Evolutionary conservation across 2,329 filamentous ascomycete genomes (phyloP).

Genomic region (Penicillium sp.): DNA sequence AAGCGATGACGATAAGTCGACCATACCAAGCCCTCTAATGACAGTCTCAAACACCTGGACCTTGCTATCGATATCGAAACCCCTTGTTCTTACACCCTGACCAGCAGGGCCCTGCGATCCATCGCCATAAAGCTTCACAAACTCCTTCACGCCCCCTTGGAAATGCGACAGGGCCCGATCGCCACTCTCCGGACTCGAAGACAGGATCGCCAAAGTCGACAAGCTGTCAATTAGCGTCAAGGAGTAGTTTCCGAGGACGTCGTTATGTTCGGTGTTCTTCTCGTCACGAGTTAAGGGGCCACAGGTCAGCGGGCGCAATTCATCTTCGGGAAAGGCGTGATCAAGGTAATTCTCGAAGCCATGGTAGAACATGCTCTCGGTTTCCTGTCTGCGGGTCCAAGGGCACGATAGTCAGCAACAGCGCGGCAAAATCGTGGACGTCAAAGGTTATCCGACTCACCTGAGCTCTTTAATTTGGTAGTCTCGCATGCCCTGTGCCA

Average conservation of each 20-base stretch:
- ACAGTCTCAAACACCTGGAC: constrained; percentile 99
- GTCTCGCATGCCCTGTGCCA: constrained; percentile 41
- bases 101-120: constrained; percentile 71
- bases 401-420: constrained; percentile 2
- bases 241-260: constrained; percentile 96
- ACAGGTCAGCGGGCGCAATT: constrained; percentile 86
- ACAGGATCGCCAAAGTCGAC: constrained; percentile 89
- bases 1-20: not conserved
- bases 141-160: constrained; percentile 74
- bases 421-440: not conserved
- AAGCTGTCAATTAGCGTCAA: constrained; percentile 93
- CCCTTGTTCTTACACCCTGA: constrained; percentile 72
- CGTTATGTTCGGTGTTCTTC: constrained; percentile 84
- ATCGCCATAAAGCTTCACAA: constrained; percentile 86
- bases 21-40: constrained; percentile 71
- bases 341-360: constrained; percentile 94
- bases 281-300: constrained; percentile 81
- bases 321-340: constrained; percentile 94
- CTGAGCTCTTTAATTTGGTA: constrained; percentile 41
- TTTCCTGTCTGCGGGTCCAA: constrained; percentile 43
- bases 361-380: constrained; percentile 86
- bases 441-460: constrained; percentile 22
- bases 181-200: constrained; percentile 63
- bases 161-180: constrained; percentile 72
- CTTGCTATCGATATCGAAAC: constrained; percentile 95